Base-by-base conservation (phyloP, 73 alveolate genomes). In the Halteria grandinella region DNA sequence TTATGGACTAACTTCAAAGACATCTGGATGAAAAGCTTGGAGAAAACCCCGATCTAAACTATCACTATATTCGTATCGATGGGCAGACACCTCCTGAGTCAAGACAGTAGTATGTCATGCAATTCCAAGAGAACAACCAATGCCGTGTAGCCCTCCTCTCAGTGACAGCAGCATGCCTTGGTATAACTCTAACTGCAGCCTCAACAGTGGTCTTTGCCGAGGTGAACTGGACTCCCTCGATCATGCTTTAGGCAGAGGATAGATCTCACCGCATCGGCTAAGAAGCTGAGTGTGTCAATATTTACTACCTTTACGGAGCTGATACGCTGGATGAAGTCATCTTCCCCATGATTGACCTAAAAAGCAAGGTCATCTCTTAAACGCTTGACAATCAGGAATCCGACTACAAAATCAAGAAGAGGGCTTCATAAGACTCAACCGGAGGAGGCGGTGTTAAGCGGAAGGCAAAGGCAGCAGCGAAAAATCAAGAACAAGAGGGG, bases 101-200 rank as follows among this genome's bases (percentile, higher is more conserved):
- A 64, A 84, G 97, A 51, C 95, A 91, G 71, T 80, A 78, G 20
- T 69, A 88, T 49, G 99, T 95, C 14, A 44, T 83, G 69, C 85
- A 73, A 50, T 95, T 95, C 86, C 93, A 95, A 83, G 79, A 69
- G 23, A 87, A 86, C 23, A 89, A 85, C 17, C 87, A 66, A 36
- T 63, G 89, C 47, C 57, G 89, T 32, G 94, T 95, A 12, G 99
- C 99, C 20, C 24, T 70, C 25, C 83, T 70, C 1, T 70, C 83
- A 23, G 71, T 95, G 11, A 93, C 98, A 15, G 97, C 99, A 0
- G 92, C 98, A 15, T 88, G 96, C 3, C 76, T 82, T 31, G 99
- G 99, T n/a, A 82, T 97, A 40, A 95, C 98, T 18, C 81, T 97
- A 58, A 95, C 99, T 14, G 95, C 98, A 29, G 99, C 99, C 14